Percentiles rank a stretch among this genome's conserved stretches.
These are phyloP conservation scores for Knufia petricola DNA, from an alignment of 2,329 filamentous ascomycete genomes.

Conservation along the genomic window DNA sequence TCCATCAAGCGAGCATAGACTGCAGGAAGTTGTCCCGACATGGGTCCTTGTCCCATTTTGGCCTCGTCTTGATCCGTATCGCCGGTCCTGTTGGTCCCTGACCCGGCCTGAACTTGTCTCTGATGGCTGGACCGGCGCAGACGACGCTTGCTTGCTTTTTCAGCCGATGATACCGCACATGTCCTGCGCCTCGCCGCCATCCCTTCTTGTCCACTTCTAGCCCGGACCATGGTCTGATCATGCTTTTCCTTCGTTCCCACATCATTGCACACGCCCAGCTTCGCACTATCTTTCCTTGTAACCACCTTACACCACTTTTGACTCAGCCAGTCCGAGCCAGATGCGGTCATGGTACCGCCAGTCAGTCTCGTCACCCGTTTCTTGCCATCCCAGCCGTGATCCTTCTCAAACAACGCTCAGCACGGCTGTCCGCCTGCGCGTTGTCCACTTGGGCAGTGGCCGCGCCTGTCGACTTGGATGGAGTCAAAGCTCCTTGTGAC, in stretches of 20 bases:
- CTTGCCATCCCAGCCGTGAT: constrained; percentile 18
- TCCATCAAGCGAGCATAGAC: constrained; percentile 7
- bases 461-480: constrained; percentile 15
- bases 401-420: constrained; percentile 20
- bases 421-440: constrained; percentile 20
- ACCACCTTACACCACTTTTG: neutral
- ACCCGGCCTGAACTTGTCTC: constrained; percentile 7
- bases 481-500: constrained; percentile 19
- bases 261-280: constrained; percentile 5
- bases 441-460: constrained; percentile 22
- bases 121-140: constrained; percentile 1
- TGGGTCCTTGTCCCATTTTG: constrained; percentile 4
- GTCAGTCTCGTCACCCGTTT: constrained; percentile 15
- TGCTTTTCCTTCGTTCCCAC: constrained; percentile 9
- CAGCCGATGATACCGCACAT: constrained; percentile 9
- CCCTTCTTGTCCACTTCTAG: constrained; percentile 8
- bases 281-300: constrained; percentile 7
- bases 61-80: constrained; percentile 4
- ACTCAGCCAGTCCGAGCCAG: constrained; percentile 13
- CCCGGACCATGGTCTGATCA: constrained; percentile 9
- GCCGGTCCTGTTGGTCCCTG: neutral
- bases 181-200: constrained; percentile 10
- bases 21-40: neutral
- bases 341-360: constrained; percentile 16
- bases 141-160: constrained; percentile 11